Conservation (phyloP, 305 asterid species). For the Fraxinus paxiana region DNA sequence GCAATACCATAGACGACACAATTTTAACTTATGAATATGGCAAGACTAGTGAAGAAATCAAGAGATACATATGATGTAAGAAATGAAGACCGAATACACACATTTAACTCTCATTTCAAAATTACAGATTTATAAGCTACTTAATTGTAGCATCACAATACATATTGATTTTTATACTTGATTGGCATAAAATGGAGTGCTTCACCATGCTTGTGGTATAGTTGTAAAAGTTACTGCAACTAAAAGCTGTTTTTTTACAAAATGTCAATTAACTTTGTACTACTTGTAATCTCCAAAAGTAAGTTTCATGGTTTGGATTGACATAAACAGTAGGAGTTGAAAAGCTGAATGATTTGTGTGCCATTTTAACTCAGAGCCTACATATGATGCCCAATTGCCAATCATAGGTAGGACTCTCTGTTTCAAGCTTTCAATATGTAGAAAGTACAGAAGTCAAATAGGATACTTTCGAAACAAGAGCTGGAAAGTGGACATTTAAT, state of each 20-base stretch:
- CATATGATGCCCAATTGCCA: neutral
- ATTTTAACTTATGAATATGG: neutral
- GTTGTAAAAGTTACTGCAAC: neutral
- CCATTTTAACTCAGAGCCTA: neutral
- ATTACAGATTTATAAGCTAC: neutral
- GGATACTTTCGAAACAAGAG: slow-evolving; percentile 13
- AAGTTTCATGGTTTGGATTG: neutral
- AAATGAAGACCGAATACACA: slow-evolving; percentile 6
- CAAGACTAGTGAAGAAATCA: neutral
- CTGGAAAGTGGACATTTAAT: slow-evolving; percentile 4
- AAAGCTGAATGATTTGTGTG: neutral
- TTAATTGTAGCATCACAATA: neutral
- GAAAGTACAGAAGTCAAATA: neutral
- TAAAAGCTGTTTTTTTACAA: neutral
- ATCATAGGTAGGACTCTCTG: neutral
- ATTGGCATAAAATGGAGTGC: neutral
- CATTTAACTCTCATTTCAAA: slow-evolving; percentile 6
- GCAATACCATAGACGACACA: slow-evolving; percentile 10
- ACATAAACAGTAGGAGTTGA: neutral
- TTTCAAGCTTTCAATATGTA: neutral
- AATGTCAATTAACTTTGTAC: slow-evolving; percentile 1
- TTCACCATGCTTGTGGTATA: neutral
- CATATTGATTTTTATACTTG: neutral
- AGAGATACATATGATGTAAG: slow-evolving; percentile 7
- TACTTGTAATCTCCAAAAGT: slow-evolving; percentile 16